phyloP scores from a whole-genome alignment of 2,329 filamentous ascomycete genomes.

The Pseudocercospora fuligena region DNA sequence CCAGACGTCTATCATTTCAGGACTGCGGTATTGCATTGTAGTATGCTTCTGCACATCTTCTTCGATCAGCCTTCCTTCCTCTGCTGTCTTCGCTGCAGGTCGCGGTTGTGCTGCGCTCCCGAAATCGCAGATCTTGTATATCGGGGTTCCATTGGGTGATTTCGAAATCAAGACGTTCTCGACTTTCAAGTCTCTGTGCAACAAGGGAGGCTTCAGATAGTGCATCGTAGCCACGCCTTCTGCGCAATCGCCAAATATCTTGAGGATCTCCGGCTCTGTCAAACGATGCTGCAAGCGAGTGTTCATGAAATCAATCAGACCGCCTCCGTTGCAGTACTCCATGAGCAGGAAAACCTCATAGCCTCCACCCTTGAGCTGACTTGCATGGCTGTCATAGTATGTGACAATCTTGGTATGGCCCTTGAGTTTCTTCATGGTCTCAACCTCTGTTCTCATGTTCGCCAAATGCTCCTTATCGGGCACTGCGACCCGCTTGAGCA shows the following conservation, averaged over 20 bases:
- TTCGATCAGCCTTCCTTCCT: slow-evolving; percentile 89
- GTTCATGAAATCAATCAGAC: slow-evolving; percentile 99
- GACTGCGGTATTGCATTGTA: slow-evolving; percentile 94
- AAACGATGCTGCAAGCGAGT: slow-evolving; percentile 93
- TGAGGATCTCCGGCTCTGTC: slow-evolving; percentile 95
- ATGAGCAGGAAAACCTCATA: slow-evolving; percentile 98
- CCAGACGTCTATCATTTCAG: slow-evolving; percentile 99
- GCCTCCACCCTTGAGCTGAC: slow-evolving; percentile 86
- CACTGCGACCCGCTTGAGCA: slow-evolving; percentile 93
- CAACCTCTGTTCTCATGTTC: slow-evolving; percentile 97
- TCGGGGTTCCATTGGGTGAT: slow-evolving; percentile 62
- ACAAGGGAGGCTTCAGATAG: slow-evolving; percentile 89
- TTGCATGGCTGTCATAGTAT: slow-evolving; percentile 98
- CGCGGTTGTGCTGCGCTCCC: slow-evolving; percentile 85
- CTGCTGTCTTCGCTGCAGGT: slow-evolving; percentile 81
- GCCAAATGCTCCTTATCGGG: slow-evolving; percentile 93
- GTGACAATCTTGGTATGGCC: slow-evolving; percentile 95
- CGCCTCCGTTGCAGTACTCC: slow-evolving; percentile 95
- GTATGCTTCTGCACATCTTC: slow-evolving; percentile 98
- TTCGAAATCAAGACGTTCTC: slow-evolving; percentile 91
- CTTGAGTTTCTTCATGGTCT: slow-evolving; percentile 99
- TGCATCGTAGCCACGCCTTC: slow-evolving; percentile 99
- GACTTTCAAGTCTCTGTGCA: slow-evolving; percentile 95
- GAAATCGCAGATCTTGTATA: slow-evolving; percentile 98
- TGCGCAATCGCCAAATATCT: slow-evolving; percentile 94